These are phyloP conservation scores for Opeltia flavorubescens DNA, from an alignment of 495 filamentous ascomycete species.

Conservation along the genomic window DNA sequence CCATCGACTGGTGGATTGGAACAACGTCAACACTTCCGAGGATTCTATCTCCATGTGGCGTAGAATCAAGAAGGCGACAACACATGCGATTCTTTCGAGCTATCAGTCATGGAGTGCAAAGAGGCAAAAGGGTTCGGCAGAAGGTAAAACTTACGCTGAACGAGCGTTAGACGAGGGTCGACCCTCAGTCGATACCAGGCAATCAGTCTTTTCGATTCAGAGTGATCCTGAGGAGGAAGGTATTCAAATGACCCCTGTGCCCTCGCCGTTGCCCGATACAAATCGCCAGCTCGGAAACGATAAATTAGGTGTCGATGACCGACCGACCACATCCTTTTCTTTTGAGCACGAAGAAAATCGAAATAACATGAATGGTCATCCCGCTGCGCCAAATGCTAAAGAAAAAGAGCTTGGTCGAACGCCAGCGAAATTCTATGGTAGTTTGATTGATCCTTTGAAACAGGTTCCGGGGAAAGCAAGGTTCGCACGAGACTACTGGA, in stretches of 20 bases:
- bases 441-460: slow-evolving; percentile 47
- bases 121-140: slow-evolving; percentile 25
- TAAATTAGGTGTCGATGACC: slow-evolving; percentile 19
- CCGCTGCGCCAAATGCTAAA: slow-evolving; percentile 14
- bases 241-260: slow-evolving; percentile 94
- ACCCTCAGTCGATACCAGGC: slow-evolving; percentile 49
- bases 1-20: slow-evolving; percentile 73
- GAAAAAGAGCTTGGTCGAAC: slow-evolving; percentile 19
- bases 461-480: slow-evolving; percentile 46
- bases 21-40: slow-evolving; percentile 85
- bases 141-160: slow-evolving; percentile 27
- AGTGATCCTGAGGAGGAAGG: slow-evolving; percentile 26
- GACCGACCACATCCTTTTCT: slow-evolving; percentile 21
- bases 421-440: slow-evolving; percentile 41
- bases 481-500: slow-evolving; percentile 92
- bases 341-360: slow-evolving; percentile 13
- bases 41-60: slow-evolving; percentile 82
- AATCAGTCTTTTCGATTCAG: slow-evolving; percentile 38
- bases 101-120: slow-evolving; percentile 42
- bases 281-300: slow-evolving; percentile 1
- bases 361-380: background rate
- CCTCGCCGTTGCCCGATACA: slow-evolving; percentile 56
- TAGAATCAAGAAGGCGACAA: slow-evolving; percentile 78
- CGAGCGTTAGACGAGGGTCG: slow-evolving; percentile 36
- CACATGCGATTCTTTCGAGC: slow-evolving; percentile 40